These are phyloP conservation scores for Limnanthes douglasii DNA, from an alignment of 345 rosid genomes.

Conservation along the genomic window DNA sequence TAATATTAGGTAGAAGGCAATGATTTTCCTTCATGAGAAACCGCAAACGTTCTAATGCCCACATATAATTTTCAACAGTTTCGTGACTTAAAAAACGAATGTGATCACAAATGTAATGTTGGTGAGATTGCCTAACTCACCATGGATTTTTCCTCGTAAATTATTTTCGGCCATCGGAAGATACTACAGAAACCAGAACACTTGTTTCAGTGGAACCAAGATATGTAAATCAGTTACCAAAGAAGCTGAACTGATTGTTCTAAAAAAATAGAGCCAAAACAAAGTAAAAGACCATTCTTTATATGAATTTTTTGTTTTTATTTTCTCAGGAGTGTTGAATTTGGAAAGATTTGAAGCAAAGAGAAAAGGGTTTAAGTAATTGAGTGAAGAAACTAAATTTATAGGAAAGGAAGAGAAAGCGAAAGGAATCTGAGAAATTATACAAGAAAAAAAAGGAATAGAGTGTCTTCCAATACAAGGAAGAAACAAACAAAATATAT, in stretches of 20 bases:
- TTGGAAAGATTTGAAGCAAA: constrained; percentile 22
- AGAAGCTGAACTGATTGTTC: constrained; percentile 24
- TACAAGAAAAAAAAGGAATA: constrained; percentile 22
- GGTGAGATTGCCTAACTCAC: too few relatives aligned
- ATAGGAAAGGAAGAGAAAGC: constrained; percentile 22
- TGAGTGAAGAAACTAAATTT: constrained; percentile 12
- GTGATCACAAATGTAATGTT: too few relatives aligned
- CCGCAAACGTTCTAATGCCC: too few relatives aligned
- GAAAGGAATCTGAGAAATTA: constrained; percentile 36
- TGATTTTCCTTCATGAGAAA: too few relatives aligned
- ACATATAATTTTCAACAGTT: too few relatives aligned
- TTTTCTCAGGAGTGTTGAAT: constrained; percentile 14
- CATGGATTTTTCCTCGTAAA: too few relatives aligned
- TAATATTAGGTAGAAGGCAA: too few relatives aligned
- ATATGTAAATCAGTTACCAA: constrained; percentile 27
- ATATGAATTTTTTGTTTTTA: constrained; percentile 7
- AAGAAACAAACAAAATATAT: constrained; percentile 31
- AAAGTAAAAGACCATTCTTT: too few relatives aligned
- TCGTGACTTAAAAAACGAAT: too few relatives aligned
- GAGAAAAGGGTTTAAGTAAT: constrained; percentile 19
- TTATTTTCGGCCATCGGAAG: too few relatives aligned
- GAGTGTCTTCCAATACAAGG: constrained; percentile 41
- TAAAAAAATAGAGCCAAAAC: constrained; percentile 40
- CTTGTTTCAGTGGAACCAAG: constrained; percentile 27
- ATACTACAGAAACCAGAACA: constrained; percentile 28